Evolutionary conservation across 108 stramenopile genomes (phyloP).

Genomic region (Cafeteria roenbergensis): DNA sequence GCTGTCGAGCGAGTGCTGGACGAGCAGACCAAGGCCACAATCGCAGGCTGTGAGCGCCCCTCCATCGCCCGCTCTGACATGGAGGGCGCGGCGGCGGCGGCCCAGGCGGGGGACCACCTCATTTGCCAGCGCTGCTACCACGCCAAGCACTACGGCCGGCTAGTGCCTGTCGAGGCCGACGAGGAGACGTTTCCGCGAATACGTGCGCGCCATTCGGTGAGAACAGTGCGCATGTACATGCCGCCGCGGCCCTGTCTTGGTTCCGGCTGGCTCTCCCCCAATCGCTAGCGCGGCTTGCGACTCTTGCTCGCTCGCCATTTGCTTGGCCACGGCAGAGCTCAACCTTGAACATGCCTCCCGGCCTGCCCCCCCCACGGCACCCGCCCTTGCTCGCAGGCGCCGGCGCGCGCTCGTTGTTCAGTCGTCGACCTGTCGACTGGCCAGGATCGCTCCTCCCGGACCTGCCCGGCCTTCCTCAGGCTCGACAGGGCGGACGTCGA

Average conservation of each 20-base stretch:
- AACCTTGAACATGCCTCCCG: too few relatives aligned
- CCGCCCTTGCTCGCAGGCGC: too few relatives aligned
- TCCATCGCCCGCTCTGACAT: not conserved
- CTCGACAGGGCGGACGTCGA: too few relatives aligned
- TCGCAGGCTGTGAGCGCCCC: not conserved
- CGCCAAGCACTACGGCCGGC: constrained; percentile 31
- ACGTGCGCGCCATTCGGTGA: constrained; percentile 16
- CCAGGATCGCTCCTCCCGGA: constrained; percentile 34
- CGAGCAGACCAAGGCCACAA: too few relatives aligned
- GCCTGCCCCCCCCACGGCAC: too few relatives aligned
- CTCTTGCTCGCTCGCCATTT: too few relatives aligned
- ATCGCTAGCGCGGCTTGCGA: too few relatives aligned
- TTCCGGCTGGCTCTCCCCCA: too few relatives aligned
- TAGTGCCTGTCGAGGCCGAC: constrained; percentile 1
- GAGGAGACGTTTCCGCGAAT: constrained; percentile 20
- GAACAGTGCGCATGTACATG: too few relatives aligned
- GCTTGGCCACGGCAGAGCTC: too few relatives aligned
- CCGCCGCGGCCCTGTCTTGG: too few relatives aligned
- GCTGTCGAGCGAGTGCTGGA: too few relatives aligned
- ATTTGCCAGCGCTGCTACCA: constrained; percentile 43
- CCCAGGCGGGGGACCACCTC: not conserved
- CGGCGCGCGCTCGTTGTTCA: constrained; percentile 29
- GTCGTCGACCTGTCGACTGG: constrained; percentile 40
- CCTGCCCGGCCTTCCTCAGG: constrained; percentile 25
- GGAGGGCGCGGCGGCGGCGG: not conserved